These are phyloP conservation scores for Pigoraptor vietnamica DNA, from an alignment of 78 protist genomes.

Conservation along the genomic window DNA sequence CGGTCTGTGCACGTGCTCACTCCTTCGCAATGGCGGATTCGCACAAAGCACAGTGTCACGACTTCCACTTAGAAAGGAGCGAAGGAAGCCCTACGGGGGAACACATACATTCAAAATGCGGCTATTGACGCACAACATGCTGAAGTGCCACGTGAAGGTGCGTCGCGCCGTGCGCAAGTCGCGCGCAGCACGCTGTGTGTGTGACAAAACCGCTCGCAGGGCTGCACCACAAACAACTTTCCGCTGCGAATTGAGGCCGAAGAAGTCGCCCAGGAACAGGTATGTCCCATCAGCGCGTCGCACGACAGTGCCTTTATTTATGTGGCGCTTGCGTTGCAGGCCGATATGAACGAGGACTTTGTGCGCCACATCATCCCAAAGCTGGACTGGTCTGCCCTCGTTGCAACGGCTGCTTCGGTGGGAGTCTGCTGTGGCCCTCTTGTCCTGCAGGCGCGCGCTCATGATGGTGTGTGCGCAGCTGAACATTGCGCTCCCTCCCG, in stretches of 20 bases:
- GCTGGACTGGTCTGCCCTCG: neutral
- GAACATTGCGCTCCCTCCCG: neutral
- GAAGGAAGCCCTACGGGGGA: too few relatives aligned
- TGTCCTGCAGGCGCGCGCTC: neutral
- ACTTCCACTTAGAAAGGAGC: too few relatives aligned
- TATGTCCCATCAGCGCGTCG: too few relatives aligned
- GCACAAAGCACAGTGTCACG: too few relatives aligned
- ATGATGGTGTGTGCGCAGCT: neutral
- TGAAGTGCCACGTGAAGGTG: neutral
- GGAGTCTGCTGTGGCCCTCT: neutral
- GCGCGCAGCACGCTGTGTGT: too few relatives aligned
- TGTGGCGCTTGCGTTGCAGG: neutral
- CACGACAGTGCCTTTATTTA: neutral
- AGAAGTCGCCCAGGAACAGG: neutral
- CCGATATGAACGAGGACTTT: neutral
- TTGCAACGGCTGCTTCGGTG: neutral
- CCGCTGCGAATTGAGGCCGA: neutral
- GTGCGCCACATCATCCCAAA: neutral
- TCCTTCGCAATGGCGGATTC: too few relatives aligned
- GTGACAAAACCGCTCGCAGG: neutral
- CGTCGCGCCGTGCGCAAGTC: neutral
- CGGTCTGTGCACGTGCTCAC: too few relatives aligned
- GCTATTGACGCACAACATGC: slow-evolving; percentile 2
- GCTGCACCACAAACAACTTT: neutral
- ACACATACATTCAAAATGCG: neutral